Percentiles rank a stretch among this genome's conserved stretches.
These are phyloP conservation scores for Lunasporangiospora selenospora DNA, from an alignment of 192 early-diverging fungal species.

Conservation along the genomic window DNA sequence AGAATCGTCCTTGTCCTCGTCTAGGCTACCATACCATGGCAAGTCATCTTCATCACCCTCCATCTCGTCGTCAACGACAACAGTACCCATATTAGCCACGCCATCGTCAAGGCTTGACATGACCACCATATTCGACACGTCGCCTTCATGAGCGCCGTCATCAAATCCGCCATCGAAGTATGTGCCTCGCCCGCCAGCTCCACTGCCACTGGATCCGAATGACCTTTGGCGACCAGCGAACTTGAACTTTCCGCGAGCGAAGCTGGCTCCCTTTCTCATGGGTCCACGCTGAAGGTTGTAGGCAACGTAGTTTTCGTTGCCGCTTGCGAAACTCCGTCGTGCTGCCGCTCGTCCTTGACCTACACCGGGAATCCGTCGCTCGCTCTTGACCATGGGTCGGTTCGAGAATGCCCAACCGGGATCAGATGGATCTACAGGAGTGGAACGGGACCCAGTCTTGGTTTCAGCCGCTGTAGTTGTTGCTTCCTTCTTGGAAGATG, in stretches of 20 bases:
- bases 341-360: slow-evolving; percentile 29
- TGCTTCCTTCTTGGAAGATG: too few relatives aligned
- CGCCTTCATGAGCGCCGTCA: too few relatives aligned
- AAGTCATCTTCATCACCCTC: slow-evolving; percentile 4
- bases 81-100: too few relatives aligned
- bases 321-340: not conserved
- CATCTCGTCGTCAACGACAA: slow-evolving; percentile 20
- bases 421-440: too few relatives aligned
- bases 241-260: slow-evolving; percentile 14
- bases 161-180: slow-evolving; percentile 37
- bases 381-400: slow-evolving; percentile 38
- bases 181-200: slow-evolving; percentile 23
- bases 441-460: too few relatives aligned
- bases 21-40: slow-evolving; percentile 38
- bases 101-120: slow-evolving; percentile 11
- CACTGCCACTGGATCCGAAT: slow-evolving; percentile 6
- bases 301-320: slow-evolving; percentile 36
- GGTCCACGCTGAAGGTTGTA: slow-evolving; percentile 33
- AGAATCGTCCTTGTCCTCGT: slow-evolving; percentile 25
- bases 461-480: too few relatives aligned
- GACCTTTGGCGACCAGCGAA: slow-evolving; percentile 20
- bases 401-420: slow-evolving; percentile 35
- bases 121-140: slow-evolving; percentile 1
- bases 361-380: slow-evolving; percentile 17
- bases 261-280: slow-evolving; percentile 27